Conservation (phyloP, 2,329 filamentous ascomycete species). For the Sclerotinia minor region DNA sequence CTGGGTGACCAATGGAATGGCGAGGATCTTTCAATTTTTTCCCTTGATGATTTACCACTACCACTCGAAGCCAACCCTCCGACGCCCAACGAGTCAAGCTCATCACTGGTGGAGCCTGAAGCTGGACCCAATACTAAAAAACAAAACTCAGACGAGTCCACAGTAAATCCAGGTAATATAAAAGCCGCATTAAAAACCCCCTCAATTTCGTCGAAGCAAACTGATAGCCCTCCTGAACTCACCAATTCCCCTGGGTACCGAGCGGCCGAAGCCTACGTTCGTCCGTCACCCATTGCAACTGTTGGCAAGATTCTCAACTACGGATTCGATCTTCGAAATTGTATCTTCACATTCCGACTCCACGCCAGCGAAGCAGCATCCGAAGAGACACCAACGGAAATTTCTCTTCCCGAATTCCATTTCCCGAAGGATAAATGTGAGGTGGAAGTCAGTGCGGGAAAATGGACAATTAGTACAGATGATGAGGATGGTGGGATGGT, state of each 20-base stretch:
- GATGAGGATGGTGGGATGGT: constrained; percentile 68
- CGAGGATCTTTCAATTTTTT: constrained; percentile 91
- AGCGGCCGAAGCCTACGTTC: constrained; percentile 89
- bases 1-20: constrained; percentile 97
- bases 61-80: constrained; percentile 53
- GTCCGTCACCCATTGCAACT: constrained; percentile 76
- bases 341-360: constrained; percentile 73
- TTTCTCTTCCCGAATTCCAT: constrained; percentile 90
- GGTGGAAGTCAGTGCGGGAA: constrained; percentile 79
- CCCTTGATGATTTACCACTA: constrained; percentile 72
- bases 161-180: constrained; percentile 73
- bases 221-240: constrained; percentile 56
- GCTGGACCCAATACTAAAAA: constrained; percentile 44
- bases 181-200: constrained; percentile 69
- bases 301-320: constrained; percentile 70
- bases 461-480: constrained; percentile 80
- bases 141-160: constrained; percentile 53
- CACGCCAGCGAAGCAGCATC: constrained; percentile 58
- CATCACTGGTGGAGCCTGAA: constrained; percentile 46
- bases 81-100: constrained; percentile 49
- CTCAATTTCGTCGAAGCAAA: constrained; percentile 61
- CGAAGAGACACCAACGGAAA: constrained; percentile 70
- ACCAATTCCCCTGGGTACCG: constrained; percentile 73
- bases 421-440: constrained; percentile 74
- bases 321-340: constrained; percentile 79